Base-by-base conservation (phyloP, 2,329 filamentous ascomycete species). In the Cladosporium halotolerans region DNA sequence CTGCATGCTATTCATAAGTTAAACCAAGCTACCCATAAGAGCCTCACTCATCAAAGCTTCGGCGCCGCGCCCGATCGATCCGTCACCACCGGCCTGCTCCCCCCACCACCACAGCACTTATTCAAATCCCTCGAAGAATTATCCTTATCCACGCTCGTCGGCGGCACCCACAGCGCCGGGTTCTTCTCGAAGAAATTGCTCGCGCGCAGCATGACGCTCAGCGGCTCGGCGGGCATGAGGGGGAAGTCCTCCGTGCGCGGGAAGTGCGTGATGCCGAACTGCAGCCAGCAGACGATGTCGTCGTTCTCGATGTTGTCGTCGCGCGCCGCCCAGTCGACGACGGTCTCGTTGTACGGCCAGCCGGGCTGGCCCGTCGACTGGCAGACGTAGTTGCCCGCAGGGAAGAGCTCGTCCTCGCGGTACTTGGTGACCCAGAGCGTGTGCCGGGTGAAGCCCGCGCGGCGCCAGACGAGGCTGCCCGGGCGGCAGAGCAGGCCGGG, bases 361-460 rank as follows among this genome's bases (percentile, higher is more conserved):
- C 69, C 72, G 49, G 70, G 74, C 45, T 75, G 72, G 6, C 68
- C 72, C 50, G 74, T 64, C 0, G 68, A 68, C 59, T 77, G 76
- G 49, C 76, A 60, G 3, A 76, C 78, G 54, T 72, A 78, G 28
- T 70, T 60, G 1, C 77, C 76, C 0, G 68, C 76, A 0, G 77
- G 75, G 57, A 72, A 79, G 28, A 78, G 64, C 63, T 81, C 77
- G 56, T 75, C 69, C 40, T 80, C 78, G 4, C 66, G 66, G 62
- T 80, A 78, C 58, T 75, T 75, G 2, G 77, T 79, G 1, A 79
- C 76, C 76, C 77, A 81, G 36, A 81, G 70, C 16, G 78, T 75
- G 55, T 79, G 74, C 16, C 74, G 67, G 0, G 75, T 72, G 60
- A 80, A 80, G 1, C 70, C 65, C 0, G 77, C 76, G 4, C 77